A percentile compares a stretch with the other conserved stretches of the same genome.
phyloP scores from a whole-genome alignment of 1,284 basidiomycete genomes.

The Malassezia equina region DNA sequence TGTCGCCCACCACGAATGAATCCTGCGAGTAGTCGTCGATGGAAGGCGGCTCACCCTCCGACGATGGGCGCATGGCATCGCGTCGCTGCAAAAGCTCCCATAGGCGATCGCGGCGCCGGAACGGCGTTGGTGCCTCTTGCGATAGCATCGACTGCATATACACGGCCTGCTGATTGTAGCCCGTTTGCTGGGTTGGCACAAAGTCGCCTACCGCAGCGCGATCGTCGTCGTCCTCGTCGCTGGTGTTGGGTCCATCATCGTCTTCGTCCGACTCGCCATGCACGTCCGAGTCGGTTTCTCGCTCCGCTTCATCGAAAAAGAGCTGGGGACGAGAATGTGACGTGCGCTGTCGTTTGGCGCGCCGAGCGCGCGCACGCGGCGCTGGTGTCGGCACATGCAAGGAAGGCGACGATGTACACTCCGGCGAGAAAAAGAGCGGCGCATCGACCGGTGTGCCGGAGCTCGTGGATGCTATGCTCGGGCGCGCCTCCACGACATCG shows the following conservation, averaged over 20 bases:
- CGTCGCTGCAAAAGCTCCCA: constrained; percentile 18
- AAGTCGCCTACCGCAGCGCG: constrained; percentile 56
- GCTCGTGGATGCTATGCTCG: background rate
- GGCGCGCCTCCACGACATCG: background rate
- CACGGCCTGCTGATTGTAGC: constrained; percentile 50
- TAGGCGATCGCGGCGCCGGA: constrained; percentile 28
- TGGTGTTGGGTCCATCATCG: constrained; percentile 51
- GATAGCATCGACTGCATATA: constrained; percentile 42
- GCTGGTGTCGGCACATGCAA: background rate
- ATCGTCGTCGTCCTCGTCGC: constrained; percentile 57
- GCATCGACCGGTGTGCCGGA: background rate
- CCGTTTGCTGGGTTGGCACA: constrained; percentile 60
- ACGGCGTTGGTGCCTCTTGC: constrained; percentile 27
- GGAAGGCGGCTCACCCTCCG: constrained; percentile 19
- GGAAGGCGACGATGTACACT: background rate
- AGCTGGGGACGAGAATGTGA: constrained; percentile 32
- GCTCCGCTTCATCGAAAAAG: constrained; percentile 57
- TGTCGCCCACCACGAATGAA: constrained; percentile 37
- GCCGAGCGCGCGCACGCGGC: background rate
- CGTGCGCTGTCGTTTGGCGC: constrained; percentile 24
- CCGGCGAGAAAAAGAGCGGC: background rate
- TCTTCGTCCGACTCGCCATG: constrained; percentile 51
- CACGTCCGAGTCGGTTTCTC: constrained; percentile 66
- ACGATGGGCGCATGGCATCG: constrained; percentile 14
- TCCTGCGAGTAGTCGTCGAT: constrained; percentile 35